Evolutionary conservation across 345 rosid genomes (phyloP), one percentile per base, ranked within the genome.

Genomic region (Lumnitzera littorea): DNA sequence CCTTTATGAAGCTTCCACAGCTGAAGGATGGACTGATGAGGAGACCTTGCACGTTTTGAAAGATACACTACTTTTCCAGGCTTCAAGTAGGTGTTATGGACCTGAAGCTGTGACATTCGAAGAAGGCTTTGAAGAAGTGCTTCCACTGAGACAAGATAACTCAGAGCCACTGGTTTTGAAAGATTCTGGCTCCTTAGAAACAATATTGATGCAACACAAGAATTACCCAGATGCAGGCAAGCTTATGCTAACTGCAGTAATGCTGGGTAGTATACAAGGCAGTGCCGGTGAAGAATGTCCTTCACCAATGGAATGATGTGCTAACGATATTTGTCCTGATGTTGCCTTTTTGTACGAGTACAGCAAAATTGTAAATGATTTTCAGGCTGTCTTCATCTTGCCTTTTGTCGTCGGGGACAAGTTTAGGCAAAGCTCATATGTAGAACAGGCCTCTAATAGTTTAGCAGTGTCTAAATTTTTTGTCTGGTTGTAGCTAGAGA

Each of bases 1-100:
- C 59, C 86, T 84, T 51, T 72, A 82, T 66, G 76, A 82, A 77
- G 86, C 95, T 23, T 81, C 78, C 2, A 50, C 48, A 0, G 67
- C 71, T 0, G 88, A 94, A 79, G 99, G 97, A 15, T 90, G 97
- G 96, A 83, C 85, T 24, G 99, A 94, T 7, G 84, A 83, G 59
- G 97, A 90, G 73, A 94, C 82, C 48, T 51, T 86, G 67, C 78
- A 73, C 65, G 81, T 78, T 43, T 85, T 90, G 59, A 79, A 76
- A 49, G 74, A 65, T 58, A 94, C 99, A 0, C 69, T 80, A 24
- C 86, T 90, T 48, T 94, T 84, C 77, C 89, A 79, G 71, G 96
- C 95, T 58, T 84, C 96, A 1, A 74, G 70, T 57, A 69, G 70
- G 67, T 90, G 91, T 67, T 90, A 94, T 1, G 95, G 95, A 24